Percentiles rank a stretch among this genome's conserved stretches.
Evolutionary conservation across 306 rosid genomes (phyloP).

Genomic region (Rubus idaeus): DNA sequence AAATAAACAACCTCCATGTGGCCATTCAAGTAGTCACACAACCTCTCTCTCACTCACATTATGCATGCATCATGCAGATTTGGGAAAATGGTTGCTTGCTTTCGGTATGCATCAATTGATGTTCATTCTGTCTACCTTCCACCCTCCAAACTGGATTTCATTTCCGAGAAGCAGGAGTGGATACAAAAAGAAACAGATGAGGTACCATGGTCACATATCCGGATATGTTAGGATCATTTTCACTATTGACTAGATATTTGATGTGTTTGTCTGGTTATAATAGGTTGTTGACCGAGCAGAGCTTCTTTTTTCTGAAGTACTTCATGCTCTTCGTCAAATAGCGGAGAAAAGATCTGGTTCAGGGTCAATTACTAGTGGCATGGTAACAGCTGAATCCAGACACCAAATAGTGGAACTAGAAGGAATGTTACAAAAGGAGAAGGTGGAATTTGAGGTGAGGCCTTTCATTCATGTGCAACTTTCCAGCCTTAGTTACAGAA

Average conservation of each 20-base stretch:
- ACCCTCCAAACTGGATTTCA: conserved; percentile 63
- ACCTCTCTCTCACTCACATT: background rate
- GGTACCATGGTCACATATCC: conserved; percentile 49
- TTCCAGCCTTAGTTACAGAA: conserved; percentile 14
- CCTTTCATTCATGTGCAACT: conserved; percentile 22
- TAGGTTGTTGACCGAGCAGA: conserved; percentile 76
- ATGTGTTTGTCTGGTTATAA: conserved; percentile 34
- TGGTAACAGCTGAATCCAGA: conserved; percentile 49
- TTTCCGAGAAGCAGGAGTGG: conserved; percentile 72
- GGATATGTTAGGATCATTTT: conserved; percentile 17
- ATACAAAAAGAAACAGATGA: conserved; percentile 69
- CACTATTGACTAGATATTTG: background rate
- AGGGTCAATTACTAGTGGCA: conserved; percentile 32
- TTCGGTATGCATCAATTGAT: conserved; percentile 88
- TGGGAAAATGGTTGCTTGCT: conserved; percentile 96
- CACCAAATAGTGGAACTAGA: conserved; percentile 68
- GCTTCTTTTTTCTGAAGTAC: conserved; percentile 79
- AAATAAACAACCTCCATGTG: background rate
- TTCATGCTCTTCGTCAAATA: conserved; percentile 71
- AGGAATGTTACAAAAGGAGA: conserved; percentile 75
- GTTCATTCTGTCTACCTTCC: conserved; percentile 90
- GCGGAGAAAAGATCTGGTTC: conserved; percentile 50
- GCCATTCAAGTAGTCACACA: conserved; percentile 10
- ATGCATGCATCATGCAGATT: conserved; percentile 50
- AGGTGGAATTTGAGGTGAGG: conserved; percentile 81